Evolutionary conservation across 2,329 filamentous ascomycete species (phyloP).

Genomic region (Pseudodiploospora longispora): DNA sequence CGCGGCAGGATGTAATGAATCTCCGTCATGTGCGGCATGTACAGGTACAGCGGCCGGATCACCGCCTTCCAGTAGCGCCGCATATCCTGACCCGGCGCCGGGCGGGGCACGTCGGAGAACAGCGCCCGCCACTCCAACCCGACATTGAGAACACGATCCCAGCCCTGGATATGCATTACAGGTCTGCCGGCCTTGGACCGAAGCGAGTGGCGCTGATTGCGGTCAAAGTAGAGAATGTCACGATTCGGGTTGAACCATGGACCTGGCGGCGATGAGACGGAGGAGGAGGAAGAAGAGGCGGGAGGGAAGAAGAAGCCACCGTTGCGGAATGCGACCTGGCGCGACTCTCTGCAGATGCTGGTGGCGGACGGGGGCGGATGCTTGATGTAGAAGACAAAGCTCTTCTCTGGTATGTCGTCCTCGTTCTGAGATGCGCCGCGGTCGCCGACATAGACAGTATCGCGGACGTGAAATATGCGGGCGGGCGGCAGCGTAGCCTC

Average conservation of each 20-base stretch:
- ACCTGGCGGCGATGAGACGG: slow-evolving; percentile 7
- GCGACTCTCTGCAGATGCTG: slow-evolving; percentile 19
- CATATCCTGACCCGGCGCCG: slow-evolving; percentile 12
- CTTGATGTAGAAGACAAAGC: slow-evolving; percentile 16
- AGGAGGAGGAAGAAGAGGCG: not conserved
- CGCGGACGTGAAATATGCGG: slow-evolving; percentile 23
- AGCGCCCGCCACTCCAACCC: slow-evolving; percentile 23
- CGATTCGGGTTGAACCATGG: slow-evolving; percentile 18
- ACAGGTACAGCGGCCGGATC: slow-evolving; percentile 13
- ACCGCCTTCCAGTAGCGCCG: slow-evolving; percentile 13
- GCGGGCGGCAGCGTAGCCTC: slow-evolving; percentile 16
- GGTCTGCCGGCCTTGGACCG: slow-evolving; percentile 6
- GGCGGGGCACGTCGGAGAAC: slow-evolving; percentile 17
- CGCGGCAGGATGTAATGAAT: slow-evolving; percentile 20
- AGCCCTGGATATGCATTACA: slow-evolving; percentile 10
- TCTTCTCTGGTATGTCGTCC: not conserved
- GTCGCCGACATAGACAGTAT: slow-evolving; percentile 2
- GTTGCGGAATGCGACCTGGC: slow-evolving; percentile 15
- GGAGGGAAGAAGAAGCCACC: slow-evolving; percentile 17
- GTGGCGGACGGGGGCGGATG: slow-evolving; percentile 13
- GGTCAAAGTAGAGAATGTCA: slow-evolving; percentile 22
- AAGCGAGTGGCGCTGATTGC: slow-evolving; percentile 16
- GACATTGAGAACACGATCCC: slow-evolving; percentile 18
- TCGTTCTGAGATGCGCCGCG: not conserved
- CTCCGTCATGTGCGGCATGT: slow-evolving; percentile 15